Base-by-base conservation (phyloP, 176 grass and related monocot genomes). In the Urochloa ruziziensis region DNA sequence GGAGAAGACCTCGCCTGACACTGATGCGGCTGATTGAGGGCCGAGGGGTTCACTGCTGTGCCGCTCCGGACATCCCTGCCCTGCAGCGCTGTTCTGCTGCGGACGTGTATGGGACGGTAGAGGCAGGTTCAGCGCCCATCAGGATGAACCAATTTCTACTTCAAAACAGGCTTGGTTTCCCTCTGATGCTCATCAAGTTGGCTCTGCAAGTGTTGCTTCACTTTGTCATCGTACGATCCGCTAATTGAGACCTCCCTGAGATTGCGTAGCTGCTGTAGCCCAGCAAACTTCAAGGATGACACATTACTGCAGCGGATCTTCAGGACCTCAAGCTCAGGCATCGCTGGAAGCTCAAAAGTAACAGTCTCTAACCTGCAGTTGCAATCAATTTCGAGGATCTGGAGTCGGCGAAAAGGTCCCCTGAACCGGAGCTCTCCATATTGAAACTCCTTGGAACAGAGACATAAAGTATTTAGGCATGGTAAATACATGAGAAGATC, bases 271-370 rank as follows among this genome's bases (percentile, higher is more conserved):
- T 51, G 1, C 0, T 71, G 0, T 5, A 86, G 66, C 7, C 65
- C 75, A 6, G 10, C 29, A 36, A 79, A 71, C 15, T 0, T 0
- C 49, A 73, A 4, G 0, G 42, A 12, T 2, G 53, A 79, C 0
- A 18, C 29, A 28, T 5, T 14, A 25, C 0, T 2, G 66, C 65
- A 79, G 0, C 1, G 6, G 70, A 49, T 18, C n/a, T 73, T 73
- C 0, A 86, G 56, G n/a, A 37, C 11, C n/a, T 72, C 66, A 53
- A 86, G 65, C 0, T 0, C 0, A 4, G 0, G 3, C 32, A 80
- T 51, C 17, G 24, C 52, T 0, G 0, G 0, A 3, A 2, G 0
- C 1, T 24, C 32, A 32, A 86, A 80, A 0, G 17, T 24, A 0
- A 73, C 42, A 8, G 3, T 0, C 24, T 42, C 0, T 13, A 80